Evolutionary conservation across 1,139 yeast genomes (phyloP).

Genomic region (Spencermartinsiella ligniputridi): DNA sequence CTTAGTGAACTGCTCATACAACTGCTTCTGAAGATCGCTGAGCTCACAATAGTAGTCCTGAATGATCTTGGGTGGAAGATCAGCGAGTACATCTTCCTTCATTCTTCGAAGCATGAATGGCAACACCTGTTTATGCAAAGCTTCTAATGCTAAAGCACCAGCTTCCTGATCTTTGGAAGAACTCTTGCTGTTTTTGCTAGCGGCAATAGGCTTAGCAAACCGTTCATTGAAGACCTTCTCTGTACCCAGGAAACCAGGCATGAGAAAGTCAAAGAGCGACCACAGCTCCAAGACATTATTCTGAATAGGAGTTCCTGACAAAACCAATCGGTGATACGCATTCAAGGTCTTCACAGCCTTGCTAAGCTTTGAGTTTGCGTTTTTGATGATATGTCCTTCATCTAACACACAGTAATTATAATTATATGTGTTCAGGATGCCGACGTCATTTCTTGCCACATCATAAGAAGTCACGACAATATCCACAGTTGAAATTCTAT

Average conservation of each 20-base stretch:
- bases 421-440: constrained; percentile 52
- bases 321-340: constrained; percentile 84
- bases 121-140: constrained; percentile 90
- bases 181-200: constrained; percentile 84
- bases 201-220: constrained; percentile 96
- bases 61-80: constrained; percentile 95
- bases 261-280: constrained; percentile 94
- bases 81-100: constrained; percentile 93
- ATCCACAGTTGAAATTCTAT: constrained; percentile 57
- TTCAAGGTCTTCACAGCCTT: constrained; percentile 76
- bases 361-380: constrained; percentile 81
- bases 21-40: constrained; percentile 80
- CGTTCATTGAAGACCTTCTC: constrained; percentile 92
- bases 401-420: constrained; percentile 95
- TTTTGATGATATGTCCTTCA: constrained; percentile 97
- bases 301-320: constrained; percentile 98
- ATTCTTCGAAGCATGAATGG: constrained; percentile 95
- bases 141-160: constrained; percentile 93
- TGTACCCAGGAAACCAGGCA: constrained; percentile 98
- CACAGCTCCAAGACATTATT: constrained; percentile 94
- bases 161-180: constrained; percentile 95
- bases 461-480: constrained; percentile 94
- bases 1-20: constrained; percentile 87
- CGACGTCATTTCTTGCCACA: constrained; percentile 89
- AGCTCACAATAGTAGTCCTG: constrained; percentile 97